Conservation (phyloP, 495 filamentous ascomycete genomes). For the Neurospora tetrasperma region DNA sequence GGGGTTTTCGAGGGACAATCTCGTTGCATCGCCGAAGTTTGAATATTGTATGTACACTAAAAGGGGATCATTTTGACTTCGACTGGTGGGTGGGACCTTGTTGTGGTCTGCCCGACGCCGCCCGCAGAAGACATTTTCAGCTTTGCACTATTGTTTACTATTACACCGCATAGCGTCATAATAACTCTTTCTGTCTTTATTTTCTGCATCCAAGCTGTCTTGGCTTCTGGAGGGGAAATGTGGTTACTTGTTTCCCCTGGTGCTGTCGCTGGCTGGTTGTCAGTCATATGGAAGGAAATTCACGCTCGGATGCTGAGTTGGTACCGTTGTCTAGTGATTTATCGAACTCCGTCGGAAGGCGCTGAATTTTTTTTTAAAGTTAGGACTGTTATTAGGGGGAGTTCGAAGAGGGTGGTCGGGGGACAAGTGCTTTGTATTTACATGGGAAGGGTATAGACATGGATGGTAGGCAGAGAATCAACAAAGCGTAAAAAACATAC, state of each 20-base stretch:
- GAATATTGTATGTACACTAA: background rate
- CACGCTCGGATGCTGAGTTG: background rate
- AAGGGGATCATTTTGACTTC: background rate
- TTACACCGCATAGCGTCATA: background rate
- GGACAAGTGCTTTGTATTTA: background rate
- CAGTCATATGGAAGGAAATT: background rate
- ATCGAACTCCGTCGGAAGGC: background rate
- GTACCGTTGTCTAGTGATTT: background rate
- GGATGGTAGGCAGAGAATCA: background rate
- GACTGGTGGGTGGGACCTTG: background rate
- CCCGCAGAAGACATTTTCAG: background rate
- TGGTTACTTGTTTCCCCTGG: background rate
- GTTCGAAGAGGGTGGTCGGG: background rate
- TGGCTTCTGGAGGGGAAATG: background rate
- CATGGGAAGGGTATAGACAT: background rate
- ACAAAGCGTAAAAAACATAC: background rate
- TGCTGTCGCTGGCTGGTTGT: background rate
- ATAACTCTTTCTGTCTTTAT: constrained; percentile 1
- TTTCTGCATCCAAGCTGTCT: background rate
- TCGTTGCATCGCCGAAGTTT: background rate
- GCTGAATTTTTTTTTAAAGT: background rate
- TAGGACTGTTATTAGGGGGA: background rate
- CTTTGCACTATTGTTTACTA: constrained; percentile 1
- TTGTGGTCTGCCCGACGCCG: background rate
- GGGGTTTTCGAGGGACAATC: background rate